Evolutionary conservation across 2,329 filamentous ascomycete genomes (phyloP).

Genomic region (Fusarium decemcellulare): DNA sequence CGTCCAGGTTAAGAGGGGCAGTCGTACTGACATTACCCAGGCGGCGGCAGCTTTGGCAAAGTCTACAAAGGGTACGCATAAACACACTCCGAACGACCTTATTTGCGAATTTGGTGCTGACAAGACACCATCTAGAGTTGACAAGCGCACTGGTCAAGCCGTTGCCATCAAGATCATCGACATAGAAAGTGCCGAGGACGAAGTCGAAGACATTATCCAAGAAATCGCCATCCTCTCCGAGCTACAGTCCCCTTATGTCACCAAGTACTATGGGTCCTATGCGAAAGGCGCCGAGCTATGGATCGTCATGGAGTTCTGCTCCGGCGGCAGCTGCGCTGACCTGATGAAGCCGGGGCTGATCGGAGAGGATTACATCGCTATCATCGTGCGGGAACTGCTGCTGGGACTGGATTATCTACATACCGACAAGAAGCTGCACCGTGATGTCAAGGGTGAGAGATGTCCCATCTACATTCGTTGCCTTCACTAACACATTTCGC

Average conservation of each 20-base stretch:
- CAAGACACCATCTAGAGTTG: constrained; percentile 73
- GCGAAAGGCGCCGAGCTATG: constrained; percentile 96
- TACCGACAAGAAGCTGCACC: constrained; percentile 93
- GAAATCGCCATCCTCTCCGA: constrained; percentile 98
- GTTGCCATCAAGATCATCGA: constrained; percentile 99
- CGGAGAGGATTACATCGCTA: constrained; percentile 95
- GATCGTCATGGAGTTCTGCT: constrained; percentile 99
- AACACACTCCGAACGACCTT: neutral
- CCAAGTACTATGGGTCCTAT: constrained; percentile 97
- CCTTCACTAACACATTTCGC: constrained; percentile 13
- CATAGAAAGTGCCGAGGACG: constrained; percentile 98
- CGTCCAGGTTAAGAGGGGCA: constrained; percentile 10
- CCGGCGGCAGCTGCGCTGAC: constrained; percentile 95
- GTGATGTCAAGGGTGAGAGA: constrained; percentile 89
- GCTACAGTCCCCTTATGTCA: constrained; percentile 95
- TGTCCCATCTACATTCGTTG: neutral
- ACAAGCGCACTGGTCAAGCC: constrained; percentile 91
- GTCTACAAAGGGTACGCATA: constrained; percentile 90
- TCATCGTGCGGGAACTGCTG: constrained; percentile 91
- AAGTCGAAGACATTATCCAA: constrained; percentile 99
- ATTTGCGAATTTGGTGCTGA: constrained; percentile 12
- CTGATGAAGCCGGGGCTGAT: constrained; percentile 95
- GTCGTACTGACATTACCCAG: constrained; percentile 60
- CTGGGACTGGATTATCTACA: constrained; percentile 94
- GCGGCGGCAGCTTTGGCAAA: constrained; percentile 97